Percentiles rank a stretch among this genome's conserved stretches.
Conservation (phyloP, 2,329 filamentous ascomycete species). For the Pyrenophora tritici-repentis region DNA sequence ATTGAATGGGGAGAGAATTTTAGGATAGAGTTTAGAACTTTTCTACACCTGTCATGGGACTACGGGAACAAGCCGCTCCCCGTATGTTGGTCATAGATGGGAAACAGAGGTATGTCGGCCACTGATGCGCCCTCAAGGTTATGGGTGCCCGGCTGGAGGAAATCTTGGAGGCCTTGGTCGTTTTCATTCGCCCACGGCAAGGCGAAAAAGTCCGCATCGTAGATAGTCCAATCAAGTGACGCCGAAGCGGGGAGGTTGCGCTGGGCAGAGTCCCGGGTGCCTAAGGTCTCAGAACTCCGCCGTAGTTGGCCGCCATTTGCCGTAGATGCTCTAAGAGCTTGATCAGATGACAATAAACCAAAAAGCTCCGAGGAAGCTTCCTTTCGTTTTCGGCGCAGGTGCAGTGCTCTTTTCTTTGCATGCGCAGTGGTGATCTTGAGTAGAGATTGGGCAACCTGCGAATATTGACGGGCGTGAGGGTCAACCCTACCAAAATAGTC, state of each 20-base stretch:
- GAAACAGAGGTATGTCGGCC: constrained; percentile 40
- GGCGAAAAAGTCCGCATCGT: constrained; percentile 40
- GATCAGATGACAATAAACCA: constrained; percentile 27
- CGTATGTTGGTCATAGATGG: constrained; percentile 36
- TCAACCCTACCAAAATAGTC: constrained; percentile 36
- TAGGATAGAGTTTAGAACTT: no score
- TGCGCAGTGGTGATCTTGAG: constrained; percentile 33
- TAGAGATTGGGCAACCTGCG: constrained; percentile 32
- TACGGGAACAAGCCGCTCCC: constrained; percentile 16
- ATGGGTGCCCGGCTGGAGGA: constrained; percentile 38
- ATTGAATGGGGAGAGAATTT: neutral
- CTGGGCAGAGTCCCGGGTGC: constrained; percentile 9
- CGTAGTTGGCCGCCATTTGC: neutral
- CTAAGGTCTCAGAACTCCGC: constrained; percentile 2
- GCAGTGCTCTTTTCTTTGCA: constrained; percentile 30
- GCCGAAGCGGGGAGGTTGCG: constrained; percentile 11
- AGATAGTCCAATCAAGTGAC: constrained; percentile 38
- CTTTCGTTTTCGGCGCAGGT: constrained; percentile 30
- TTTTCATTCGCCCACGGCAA: constrained; percentile 39
- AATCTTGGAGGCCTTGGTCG: constrained; percentile 38
- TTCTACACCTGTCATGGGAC: neutral
- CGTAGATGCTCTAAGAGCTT: neutral
- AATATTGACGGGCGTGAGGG: constrained; percentile 40
- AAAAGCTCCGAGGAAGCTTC: constrained; percentile 39
- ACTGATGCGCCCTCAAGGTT: constrained; percentile 36